A percentile compares a stretch with the other conserved stretches of the same genome.
These are phyloP conservation scores for Fomitopsis schrenkii DNA, from an alignment of 1,284 basidiomycete species.

Conservation along the genomic window DNA sequence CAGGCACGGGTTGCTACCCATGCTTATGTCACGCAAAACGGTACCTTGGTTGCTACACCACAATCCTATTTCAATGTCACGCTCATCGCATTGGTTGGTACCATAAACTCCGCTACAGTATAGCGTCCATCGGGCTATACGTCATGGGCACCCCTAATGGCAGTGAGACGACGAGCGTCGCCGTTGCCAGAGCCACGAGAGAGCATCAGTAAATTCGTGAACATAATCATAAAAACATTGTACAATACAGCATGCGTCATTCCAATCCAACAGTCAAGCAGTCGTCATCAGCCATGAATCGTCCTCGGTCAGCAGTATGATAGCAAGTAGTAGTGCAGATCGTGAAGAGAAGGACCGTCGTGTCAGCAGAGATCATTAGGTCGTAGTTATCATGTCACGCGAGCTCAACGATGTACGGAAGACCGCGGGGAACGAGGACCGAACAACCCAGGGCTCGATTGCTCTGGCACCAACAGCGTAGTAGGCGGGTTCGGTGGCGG, in stretches of 20 bases:
- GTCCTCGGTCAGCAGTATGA: neutral
- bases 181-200: too few species aligned
- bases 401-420: slow-evolving; percentile 25
- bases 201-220: too few species aligned
- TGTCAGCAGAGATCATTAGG: neutral
- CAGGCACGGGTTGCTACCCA: too few species aligned
- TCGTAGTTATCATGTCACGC: neutral
- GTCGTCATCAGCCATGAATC: neutral
- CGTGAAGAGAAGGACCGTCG: neutral
- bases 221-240: too few species aligned
- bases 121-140: too few species aligned
- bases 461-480: slow-evolving; percentile 51
- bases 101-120: too few species aligned
- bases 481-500: slow-evolving; percentile 43
- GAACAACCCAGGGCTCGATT: slow-evolving; percentile 56
- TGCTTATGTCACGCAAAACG: too few species aligned
- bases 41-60: too few species aligned
- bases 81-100: too few species aligned
- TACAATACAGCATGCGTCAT: neutral
- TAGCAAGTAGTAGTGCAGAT: neutral
- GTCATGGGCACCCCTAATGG: too few species aligned
- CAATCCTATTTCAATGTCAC: too few species aligned
- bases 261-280: neutral
- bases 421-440: slow-evolving; percentile 54
- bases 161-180: neutral